Percentiles rank a stretch among this genome's conserved stretches.
Conservation (phyloP, 192 early-diverging fungal species). For the Linnemannia exigua region DNA sequence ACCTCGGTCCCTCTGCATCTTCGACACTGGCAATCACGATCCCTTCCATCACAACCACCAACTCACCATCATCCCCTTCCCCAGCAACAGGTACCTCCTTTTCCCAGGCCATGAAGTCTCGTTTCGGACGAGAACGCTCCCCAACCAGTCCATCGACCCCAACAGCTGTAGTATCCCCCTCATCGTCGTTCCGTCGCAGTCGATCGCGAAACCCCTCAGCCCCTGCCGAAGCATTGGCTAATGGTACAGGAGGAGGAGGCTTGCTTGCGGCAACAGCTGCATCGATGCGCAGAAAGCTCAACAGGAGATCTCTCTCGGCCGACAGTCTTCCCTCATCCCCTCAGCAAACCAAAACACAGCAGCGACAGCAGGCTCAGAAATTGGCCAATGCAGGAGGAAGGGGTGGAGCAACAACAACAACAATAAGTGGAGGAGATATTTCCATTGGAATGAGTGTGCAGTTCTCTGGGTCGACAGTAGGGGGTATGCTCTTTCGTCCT, state of each 20-base stretch:
- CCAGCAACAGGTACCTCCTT: background rate
- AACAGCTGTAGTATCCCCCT: background rate
- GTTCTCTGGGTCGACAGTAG: background rate
- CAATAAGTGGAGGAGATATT: background rate
- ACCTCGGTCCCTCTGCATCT: background rate
- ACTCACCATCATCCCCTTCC: background rate
- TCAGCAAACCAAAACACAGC: background rate
- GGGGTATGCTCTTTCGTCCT: background rate
- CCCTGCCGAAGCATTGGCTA: background rate
- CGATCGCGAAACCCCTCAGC: background rate
- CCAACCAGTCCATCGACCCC: background rate
- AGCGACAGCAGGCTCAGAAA: background rate
- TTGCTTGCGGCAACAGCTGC: background rate
- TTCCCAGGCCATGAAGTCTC: conserved; percentile 16
- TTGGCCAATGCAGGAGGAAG: conserved; percentile 2
- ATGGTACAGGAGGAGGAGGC: background rate
- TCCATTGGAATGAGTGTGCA: background rate
- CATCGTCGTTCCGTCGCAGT: background rate
- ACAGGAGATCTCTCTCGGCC: background rate
- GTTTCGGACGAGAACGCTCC: background rate
- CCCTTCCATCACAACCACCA: background rate
- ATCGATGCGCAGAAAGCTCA: background rate
- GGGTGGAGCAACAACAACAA: background rate
- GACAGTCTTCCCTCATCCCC: background rate
- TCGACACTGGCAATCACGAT: no score